Base-by-base conservation (phyloP, 2,329 filamentous ascomycete species). In the Botrytis byssoidea region DNA sequence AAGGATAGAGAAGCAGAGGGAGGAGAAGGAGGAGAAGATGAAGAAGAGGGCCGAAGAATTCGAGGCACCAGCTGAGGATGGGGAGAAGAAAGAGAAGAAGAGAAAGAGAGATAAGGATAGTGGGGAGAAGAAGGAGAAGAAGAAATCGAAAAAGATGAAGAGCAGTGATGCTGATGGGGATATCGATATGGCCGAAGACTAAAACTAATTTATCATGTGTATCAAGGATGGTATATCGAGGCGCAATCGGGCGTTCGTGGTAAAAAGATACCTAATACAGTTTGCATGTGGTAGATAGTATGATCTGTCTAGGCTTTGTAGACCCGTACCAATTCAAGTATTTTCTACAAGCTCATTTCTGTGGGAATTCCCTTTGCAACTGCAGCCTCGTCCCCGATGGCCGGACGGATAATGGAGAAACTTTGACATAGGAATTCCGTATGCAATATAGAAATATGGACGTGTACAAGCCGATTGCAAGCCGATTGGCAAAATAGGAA, bases 11-110 rank as follows among this genome's bases (percentile, higher is more conserved):
- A 91, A 92, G 83, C 95, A 97, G 85, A 92, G 90, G 83, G 87
- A 90, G 83, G 95, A 95, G 86, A 95, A 94, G 86, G 92, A 92
- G 77, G 93, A 97, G 83, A 97, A 93, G 88, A 88, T 92, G 84
- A 92, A 91, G 83, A 93, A 96, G 85, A 88, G 94, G 74, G 91
- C 94, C 82, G 90, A 92, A 82, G 94, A 96, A 72, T 98, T 95
- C 82, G 88, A 97, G 73, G 91, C 95, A 12, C 96, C 96, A 8
- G 90, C 93, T 80, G 96, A 98, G 83, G 86, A 88, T 40, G 86
- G 84, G 35, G 87, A 85, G 70, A 82, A 81, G 73, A 83, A 84
- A 77, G 86, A 87, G 77, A 86, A 87, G 80, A 89, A 87, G 80
- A 83, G 79, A 74, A 81, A 76, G 44, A 77, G 76, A 10, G 78